A percentile compares a stretch with the other conserved stretches of the same genome.
Conservation (phyloP, 139 green algal genomes). For the Chlamydomonas urium region DNA sequence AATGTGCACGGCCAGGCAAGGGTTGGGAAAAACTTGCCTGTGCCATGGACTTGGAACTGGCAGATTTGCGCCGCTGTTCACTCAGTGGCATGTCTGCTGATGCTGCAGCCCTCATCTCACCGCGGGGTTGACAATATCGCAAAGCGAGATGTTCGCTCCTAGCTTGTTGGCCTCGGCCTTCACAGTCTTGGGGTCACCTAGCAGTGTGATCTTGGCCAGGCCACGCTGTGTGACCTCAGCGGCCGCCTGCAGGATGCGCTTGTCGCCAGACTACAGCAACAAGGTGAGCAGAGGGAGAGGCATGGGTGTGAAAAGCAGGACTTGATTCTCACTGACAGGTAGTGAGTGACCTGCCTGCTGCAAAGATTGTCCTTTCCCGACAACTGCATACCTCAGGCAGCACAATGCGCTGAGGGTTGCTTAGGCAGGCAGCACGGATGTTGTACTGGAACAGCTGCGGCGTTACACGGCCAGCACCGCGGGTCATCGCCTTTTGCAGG, state of each 20-base stretch:
- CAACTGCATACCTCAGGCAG: conserved; percentile 67
- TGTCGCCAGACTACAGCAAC: conserved; percentile 23
- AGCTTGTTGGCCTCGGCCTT: conserved; percentile 44
- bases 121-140: conserved; percentile 53
- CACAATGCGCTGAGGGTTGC: conserved; percentile 69
- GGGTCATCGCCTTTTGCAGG: not conserved
- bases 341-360: too few species aligned
- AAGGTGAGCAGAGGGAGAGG: not conserved
- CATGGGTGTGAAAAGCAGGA: not conserved
- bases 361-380: not conserved
- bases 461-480: conserved; percentile 45
- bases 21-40: too few species aligned
- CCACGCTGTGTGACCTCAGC: conserved; percentile 51
- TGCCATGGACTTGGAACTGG: too few species aligned
- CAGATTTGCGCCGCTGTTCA: too few species aligned
- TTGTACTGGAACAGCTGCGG: conserved; percentile 78
- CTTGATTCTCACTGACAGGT: not conserved
- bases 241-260: conserved; percentile 62
- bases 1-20: too few species aligned
- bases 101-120: conserved; percentile 11
- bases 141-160: conserved; percentile 60
- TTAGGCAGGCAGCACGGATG: conserved; percentile 59
- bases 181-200: conserved; percentile 62
- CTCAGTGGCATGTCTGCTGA: too few species aligned
- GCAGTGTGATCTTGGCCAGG: conserved; percentile 63